Evolutionary conservation across 2,329 filamentous ascomycete genomes (phyloP), one percentile per base, ranked within the genome.

Genomic region (Diplodia seriata): DNA sequence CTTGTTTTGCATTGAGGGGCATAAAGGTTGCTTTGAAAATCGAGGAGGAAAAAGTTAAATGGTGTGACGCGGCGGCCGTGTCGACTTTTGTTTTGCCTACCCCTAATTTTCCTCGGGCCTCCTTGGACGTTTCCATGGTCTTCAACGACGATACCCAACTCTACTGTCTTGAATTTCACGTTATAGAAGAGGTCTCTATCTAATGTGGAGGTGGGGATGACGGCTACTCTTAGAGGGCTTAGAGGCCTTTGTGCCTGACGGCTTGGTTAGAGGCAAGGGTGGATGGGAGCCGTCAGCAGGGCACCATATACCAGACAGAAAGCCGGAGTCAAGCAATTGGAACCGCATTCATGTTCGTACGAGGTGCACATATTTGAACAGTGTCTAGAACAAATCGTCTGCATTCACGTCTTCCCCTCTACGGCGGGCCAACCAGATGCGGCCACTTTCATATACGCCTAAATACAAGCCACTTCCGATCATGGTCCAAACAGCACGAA

Each of bases 391-490:
- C 59, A 63, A 63, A 57, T 68, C 66, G 2, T 68, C 66, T 62
- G 47, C 56, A 43, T 59, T 62, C 23, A 68, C 66, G n/a, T 68
- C 50, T 36, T 82, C 81, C 3, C 82, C 82, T 69, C 82, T 74
- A 69, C 82, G 73, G 8, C 73, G 74, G 2, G 82, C 83, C 49
- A 85, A 69, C 70, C 81, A 84, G 11, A 84, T 77, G 74, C 92
- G 89, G 11, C 91, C 90, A 71, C 89, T 89, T 78, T 97, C 93
- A 79, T 97, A 97, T 53, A 91, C 90, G 29, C 92, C 92, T 51
- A 97, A 81, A 82, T 97, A 97, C 67, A 97, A 80, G 3, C 93
- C 93, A 75, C 91, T 91, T 0, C 93, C 92, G 5, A 96, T 71
- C 66, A 92, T 90, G 15, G 93, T 95, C 93, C 93, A 97, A 1